Percentiles rank a stretch among this genome's conserved stretches.
Evolutionary conservation across 1,284 basidiomycete genomes (phyloP).

Genomic region (Ceratobasidium sp.): DNA sequence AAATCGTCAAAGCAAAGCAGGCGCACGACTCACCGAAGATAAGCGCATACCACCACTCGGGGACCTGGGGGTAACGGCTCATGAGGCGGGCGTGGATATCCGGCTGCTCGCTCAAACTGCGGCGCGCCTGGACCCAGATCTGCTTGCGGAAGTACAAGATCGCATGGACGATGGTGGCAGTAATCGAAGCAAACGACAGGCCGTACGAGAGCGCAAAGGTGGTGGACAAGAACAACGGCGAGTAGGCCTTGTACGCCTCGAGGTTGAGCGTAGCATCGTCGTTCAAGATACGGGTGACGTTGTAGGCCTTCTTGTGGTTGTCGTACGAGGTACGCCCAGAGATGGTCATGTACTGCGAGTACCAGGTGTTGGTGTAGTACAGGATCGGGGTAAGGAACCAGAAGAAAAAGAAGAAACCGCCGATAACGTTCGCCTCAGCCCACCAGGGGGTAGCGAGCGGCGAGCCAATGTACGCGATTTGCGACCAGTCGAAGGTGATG

Average conservation of each 20-base stretch:
- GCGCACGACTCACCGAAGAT: conserved; percentile 53
- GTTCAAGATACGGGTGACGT: conserved; percentile 73
- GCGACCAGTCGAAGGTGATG: conserved; percentile 67
- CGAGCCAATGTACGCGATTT: conserved; percentile 62
- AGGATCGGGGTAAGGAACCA: conserved; percentile 78
- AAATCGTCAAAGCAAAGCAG: background rate
- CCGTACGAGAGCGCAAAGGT: conserved; percentile 77
- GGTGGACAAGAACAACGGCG: conserved; percentile 82
- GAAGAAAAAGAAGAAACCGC: conserved; percentile 81
- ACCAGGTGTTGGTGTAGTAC: conserved; percentile 62
- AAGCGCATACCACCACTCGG: conserved; percentile 69
- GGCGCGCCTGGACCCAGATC: conserved; percentile 69
- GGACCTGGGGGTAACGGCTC: conserved; percentile 78
- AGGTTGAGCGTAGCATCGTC: conserved; percentile 67
- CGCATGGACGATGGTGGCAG: conserved; percentile 78
- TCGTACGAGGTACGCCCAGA: conserved; percentile 67
- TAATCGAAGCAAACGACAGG: conserved; percentile 73
- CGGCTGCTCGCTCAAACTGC: conserved; percentile 73
- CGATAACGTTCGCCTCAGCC: conserved; percentile 78
- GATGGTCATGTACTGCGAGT: conserved; percentile 64
- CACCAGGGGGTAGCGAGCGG: conserved; percentile 67
- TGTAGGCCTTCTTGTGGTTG: conserved; percentile 72
- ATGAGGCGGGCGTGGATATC: conserved; percentile 88
- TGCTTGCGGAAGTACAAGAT: conserved; percentile 80
- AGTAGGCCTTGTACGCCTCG: conserved; percentile 78